Conservation (phyloP, 129 eudicot genomes). For the Daucus carota region DH1_v3.0 NC_030381.2:51045501-51046000, state of each 20-base stretch:
- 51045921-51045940: neutral
- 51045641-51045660: neutral
- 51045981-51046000: slow-evolving; percentile 3
- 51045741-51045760: neutral
- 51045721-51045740: too few species aligned
- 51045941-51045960: neutral
- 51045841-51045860: neutral
- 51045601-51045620: neutral
- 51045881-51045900: neutral
- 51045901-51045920: neutral
- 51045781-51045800: neutral
- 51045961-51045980: neutral
- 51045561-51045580: slow-evolving; percentile 4
- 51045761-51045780: neutral
- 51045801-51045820: neutral
- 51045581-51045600: neutral
- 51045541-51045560: neutral
- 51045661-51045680: neutral
- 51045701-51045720: too few species aligned
- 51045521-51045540: neutral
- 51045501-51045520: neutral
- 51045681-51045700: neutral
- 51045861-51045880: neutral
- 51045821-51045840: neutral
- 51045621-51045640: neutral